Percentiles rank a stretch among this genome's conserved stretches.
Evolutionary conservation across 768 basidiomycete genomes (phyloP).

Genomic region (Coprinopsis marcescibilis): DNA sequence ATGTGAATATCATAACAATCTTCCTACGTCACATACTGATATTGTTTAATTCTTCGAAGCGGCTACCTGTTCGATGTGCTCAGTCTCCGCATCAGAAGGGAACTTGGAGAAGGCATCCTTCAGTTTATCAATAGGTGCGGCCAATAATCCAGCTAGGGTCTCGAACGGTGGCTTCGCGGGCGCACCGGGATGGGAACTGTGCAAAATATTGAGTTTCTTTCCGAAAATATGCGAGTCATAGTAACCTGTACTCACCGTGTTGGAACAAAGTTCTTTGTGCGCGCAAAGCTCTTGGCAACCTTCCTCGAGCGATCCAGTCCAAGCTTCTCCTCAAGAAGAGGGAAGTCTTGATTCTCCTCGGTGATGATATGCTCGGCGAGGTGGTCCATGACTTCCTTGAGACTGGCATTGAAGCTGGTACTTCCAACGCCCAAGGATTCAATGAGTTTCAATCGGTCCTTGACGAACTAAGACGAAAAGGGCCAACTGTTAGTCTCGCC

Average conservation of each 20-base stretch:
- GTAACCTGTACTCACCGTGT: constrained; percentile 38
- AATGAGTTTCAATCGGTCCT: constrained; percentile 37
- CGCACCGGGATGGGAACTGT: constrained; percentile 18
- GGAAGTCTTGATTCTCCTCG: constrained; percentile 54
- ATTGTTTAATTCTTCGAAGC: neutral
- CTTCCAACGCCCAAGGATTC: constrained; percentile 39
- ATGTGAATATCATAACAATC: no score
- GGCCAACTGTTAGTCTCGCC: neutral
- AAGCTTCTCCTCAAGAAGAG: constrained; percentile 43
- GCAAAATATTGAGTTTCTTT: neutral
- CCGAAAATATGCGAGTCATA: neutral
- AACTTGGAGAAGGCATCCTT: constrained; percentile 40
- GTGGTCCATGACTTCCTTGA: constrained; percentile 41
- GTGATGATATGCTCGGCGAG: constrained; percentile 47
- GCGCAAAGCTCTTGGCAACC: constrained; percentile 41
- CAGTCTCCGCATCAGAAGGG: constrained; percentile 2
- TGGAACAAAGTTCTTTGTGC: constrained; percentile 57
- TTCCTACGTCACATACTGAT: no score
- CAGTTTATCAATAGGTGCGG: constrained; percentile 53
- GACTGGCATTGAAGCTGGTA: constrained; percentile 31
- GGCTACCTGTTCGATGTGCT: neutral
- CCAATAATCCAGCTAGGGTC: constrained; percentile 49
- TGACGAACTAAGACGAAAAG: constrained; percentile 21
- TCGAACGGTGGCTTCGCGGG: constrained; percentile 59
- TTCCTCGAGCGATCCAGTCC: constrained; percentile 34